Evolutionary conservation across 148 eudicot species (phyloP).

Genomic region (Spergularia marina): DNA sequence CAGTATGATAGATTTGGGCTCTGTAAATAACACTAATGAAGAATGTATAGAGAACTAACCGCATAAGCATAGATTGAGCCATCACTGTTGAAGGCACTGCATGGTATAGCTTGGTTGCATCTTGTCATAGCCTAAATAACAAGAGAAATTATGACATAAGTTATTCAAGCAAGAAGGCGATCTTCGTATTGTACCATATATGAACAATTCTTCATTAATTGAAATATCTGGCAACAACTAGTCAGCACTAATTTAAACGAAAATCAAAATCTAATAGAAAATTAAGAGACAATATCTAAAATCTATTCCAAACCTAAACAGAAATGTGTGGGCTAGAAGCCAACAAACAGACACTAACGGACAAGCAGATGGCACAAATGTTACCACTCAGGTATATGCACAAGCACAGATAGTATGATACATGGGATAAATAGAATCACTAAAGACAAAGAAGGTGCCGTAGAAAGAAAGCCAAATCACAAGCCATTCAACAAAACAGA

Average conservation of each 20-base stretch:
- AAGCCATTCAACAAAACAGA: background rate
- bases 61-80: conserved; percentile 87
- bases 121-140: conserved; percentile 69
- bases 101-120: conserved; percentile 84
- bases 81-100: conserved; percentile 77
- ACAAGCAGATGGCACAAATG: background rate
- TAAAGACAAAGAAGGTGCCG: background rate
- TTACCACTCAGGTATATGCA: background rate
- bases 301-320: background rate
- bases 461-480: background rate
- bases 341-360: background rate
- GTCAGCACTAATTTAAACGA: background rate
- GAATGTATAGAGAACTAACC: conserved; percentile 39
- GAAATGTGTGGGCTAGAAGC: background rate
- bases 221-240: background rate
- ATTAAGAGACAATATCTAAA: background rate
- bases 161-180: background rate
- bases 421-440: background rate
- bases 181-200: background rate
- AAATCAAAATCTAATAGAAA: background rate
- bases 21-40: background rate
- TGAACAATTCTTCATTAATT: background rate
- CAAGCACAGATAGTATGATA: background rate
- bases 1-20: background rate
- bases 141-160: background rate